Percentiles rank a stretch among this genome's conserved stretches.
These are phyloP conservation scores for Volutella citrinella DNA, from an alignment of 2,329 filamentous ascomycete species.

Conservation along the genomic window DNA sequence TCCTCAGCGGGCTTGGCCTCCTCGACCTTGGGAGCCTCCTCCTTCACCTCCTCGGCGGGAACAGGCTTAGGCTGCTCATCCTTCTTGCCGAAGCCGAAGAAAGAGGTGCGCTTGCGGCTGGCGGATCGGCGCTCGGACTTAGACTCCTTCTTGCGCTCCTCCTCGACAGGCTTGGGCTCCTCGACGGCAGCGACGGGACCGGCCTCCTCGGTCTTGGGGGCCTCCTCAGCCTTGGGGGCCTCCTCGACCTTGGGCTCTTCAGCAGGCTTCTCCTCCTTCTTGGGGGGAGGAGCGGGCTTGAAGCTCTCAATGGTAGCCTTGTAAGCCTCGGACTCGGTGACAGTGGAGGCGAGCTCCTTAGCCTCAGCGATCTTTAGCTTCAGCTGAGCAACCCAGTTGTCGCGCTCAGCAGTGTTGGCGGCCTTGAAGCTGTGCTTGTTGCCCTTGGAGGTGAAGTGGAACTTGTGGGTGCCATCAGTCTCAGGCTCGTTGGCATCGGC, in stretches of 20 bases:
- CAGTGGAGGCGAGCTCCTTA: constrained; percentile 71
- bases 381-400: constrained; percentile 85
- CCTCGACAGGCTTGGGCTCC: constrained; percentile 33
- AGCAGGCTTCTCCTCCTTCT: constrained; percentile 42
- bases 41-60: constrained; percentile 49
- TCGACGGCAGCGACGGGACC: constrained; percentile 22
- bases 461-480: constrained; percentile 75
- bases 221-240: constrained; percentile 9
- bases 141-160: constrained; percentile 33
- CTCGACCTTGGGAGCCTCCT: constrained; percentile 47
- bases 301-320: constrained; percentile 77
- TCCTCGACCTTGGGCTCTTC: constrained; percentile 34
- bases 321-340: constrained; percentile 81
- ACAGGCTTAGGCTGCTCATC: constrained; percentile 32
- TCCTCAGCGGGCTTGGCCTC: constrained; percentile 38
- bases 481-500: constrained; percentile 66
- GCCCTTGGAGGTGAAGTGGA: constrained; percentile 78
- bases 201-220: constrained; percentile 27
- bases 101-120: constrained; percentile 63
- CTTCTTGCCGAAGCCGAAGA: constrained; percentile 63
- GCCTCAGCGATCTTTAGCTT: constrained; percentile 82
- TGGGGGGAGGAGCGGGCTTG: constrained; percentile 44
- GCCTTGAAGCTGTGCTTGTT: constrained; percentile 97
- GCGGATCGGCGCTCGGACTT: constrained; percentile 58
- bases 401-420: constrained; percentile 68